Evolutionary conservation across 2,329 filamentous ascomycete genomes (phyloP).

Genomic region (Alternaria dauci): DNA sequence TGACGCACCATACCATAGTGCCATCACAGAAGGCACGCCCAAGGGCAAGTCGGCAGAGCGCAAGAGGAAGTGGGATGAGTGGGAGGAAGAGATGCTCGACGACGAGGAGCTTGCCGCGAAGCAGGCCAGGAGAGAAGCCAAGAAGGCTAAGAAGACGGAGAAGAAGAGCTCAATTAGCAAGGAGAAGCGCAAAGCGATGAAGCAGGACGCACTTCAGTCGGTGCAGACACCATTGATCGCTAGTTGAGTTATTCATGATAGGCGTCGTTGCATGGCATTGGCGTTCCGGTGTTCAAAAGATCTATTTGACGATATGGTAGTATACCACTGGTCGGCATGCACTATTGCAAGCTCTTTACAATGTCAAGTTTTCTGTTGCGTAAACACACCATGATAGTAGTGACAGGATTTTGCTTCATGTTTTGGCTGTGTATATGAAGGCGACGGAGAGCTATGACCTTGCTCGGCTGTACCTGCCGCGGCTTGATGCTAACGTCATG

Average conservation of each 20-base stretch:
- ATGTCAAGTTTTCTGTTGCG: not conserved
- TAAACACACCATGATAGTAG: not conserved
- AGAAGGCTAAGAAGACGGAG: conserved; percentile 54
- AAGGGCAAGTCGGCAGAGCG: conserved; percentile 40
- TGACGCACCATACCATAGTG: conserved; percentile 54
- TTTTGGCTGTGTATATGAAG: not conserved
- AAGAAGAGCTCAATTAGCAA: conserved; percentile 51
- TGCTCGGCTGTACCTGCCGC: conserved; percentile 23
- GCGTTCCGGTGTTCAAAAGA: conserved; percentile 34
- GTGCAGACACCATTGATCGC: conserved; percentile 50
- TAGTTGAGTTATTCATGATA: not conserved
- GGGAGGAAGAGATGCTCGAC: conserved; percentile 50
- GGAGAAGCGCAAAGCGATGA: conserved; percentile 60
- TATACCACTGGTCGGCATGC: conserved; percentile 21
- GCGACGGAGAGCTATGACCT: conserved; percentile 13
- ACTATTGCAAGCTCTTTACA: conserved; percentile 1
- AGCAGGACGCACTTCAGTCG: conserved; percentile 57
- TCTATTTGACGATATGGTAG: conserved; percentile 19
- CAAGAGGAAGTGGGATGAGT: conserved; percentile 51
- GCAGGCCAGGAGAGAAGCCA: conserved; percentile 57
- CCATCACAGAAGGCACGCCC: conserved; percentile 34
- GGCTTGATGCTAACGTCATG: conserved; percentile 31
- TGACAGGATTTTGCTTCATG: not conserved
- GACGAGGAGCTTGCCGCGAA: conserved; percentile 47
- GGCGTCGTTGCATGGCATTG: conserved; percentile 20